Evolutionary conservation across 2,329 filamentous ascomycete genomes (phyloP), one percentile per base, ranked within the genome.

Genomic region (Ophiostoma sp.): DNA sequence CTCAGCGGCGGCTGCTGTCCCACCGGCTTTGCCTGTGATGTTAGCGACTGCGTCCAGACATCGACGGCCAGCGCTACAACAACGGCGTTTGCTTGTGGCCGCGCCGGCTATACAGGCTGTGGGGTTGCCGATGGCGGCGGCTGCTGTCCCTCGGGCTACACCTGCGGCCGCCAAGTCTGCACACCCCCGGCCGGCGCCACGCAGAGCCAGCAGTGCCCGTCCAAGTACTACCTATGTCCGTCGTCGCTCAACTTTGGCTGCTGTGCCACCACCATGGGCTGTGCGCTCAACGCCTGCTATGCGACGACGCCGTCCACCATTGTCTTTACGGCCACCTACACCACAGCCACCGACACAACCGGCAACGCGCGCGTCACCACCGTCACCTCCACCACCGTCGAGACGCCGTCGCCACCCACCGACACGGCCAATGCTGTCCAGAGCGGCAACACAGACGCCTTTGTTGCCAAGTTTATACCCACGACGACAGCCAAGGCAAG

Each of bases 161-260:
- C 80, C 1, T 86, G 84, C 70, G 75, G 75, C 7, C 73, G 71
- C 1, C 75, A 75, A 27, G 75, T 74, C 3, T 87, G 85, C 71
- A 74, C 76, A 2, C 76, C 81, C 0, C 81, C 83, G 1, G 76
- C 78, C 11, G 83, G 82, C 9, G 76, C 75, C 42, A 78, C 77
- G 7, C 75, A 76, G 68, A 64, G 40, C 62, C 40, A 64, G 40
- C 76, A 75, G 16, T 87, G 85, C 66, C 79, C 79, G 5, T 71
- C 76, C 2, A 78, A 76, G 69, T 82, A 80, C 64, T 82, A 79
- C 67, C 76, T 80, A 3, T 87, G 85, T 69, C 80, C 85, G 1
- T 72, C 80, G 5, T 83, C 81, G 0, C 71, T 83, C 4, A 81
- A 80, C 66, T 83, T 80, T 69, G 85, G 84, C 0, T 87, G 85